Evolutionary conservation across 2,329 filamentous ascomycete species (phyloP).

Genomic region (Coniochaeta hoffmannii): DNA sequence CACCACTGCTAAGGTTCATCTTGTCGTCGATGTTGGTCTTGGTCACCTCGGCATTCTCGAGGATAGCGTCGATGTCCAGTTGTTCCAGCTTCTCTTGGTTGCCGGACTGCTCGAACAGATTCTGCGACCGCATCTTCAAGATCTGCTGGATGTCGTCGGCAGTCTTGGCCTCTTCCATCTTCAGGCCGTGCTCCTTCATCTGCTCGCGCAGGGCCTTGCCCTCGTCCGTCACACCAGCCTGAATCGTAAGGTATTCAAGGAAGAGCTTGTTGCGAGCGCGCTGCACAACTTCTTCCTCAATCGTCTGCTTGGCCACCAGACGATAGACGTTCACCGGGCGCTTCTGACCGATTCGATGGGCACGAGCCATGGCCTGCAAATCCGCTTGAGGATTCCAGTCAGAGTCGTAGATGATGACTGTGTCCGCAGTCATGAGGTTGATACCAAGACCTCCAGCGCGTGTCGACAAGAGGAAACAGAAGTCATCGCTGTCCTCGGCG

Average conservation of each 20-base stretch:
- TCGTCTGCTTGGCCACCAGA: conserved; percentile 94
- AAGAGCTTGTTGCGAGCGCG: conserved; percentile 95
- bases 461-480: conserved; percentile 92
- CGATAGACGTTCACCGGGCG: conserved; percentile 94
- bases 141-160: conserved; percentile 95
- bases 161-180: conserved; percentile 74
- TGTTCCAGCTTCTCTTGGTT: conserved; percentile 97
- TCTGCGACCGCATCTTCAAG: conserved; percentile 94
- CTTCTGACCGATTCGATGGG: conserved; percentile 95
- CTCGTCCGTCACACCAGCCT: conserved; percentile 93
- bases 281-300: conserved; percentile 95
- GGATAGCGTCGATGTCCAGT: conserved; percentile 92
- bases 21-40: conserved; percentile 93
- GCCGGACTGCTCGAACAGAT: conserved; percentile 96
- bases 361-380: conserved; percentile 95
- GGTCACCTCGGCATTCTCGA: conserved; percentile 94
- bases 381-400: conserved; percentile 99
- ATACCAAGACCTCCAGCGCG: conserved; percentile 96
- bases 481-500: conserved; percentile 89
- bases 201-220: conserved; percentile 71
- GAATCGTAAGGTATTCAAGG: conserved; percentile 94
- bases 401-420: conserved; percentile 94
- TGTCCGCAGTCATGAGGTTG: conserved; percentile 98
- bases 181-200: conserved; percentile 68
- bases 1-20: conserved; percentile 85